Conservation (phyloP, 1,139 yeast species). For the Nematodospora anomalae region DNA sequence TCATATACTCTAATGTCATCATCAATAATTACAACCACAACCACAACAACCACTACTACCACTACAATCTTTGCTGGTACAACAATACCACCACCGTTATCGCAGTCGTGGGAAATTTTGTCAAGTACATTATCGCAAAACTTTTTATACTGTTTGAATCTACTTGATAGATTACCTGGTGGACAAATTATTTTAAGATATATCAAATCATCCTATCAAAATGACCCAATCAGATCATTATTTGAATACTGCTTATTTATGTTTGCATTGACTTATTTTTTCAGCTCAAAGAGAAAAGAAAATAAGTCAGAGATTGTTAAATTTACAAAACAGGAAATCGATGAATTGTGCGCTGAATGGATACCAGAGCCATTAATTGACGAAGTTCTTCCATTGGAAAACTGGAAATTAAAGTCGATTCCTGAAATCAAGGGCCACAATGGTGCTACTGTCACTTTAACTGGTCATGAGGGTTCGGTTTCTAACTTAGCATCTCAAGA, state of each 20-base stretch:
- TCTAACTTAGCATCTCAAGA: slow-evolving; percentile 69
- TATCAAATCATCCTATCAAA: slow-evolving; percentile 83
- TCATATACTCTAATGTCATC: slow-evolving; percentile 9
- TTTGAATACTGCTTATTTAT: slow-evolving; percentile 75
- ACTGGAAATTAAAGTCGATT: slow-evolving; percentile 60
- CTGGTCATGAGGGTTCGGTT: slow-evolving; percentile 35
- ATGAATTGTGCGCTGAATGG: slow-evolving; percentile 89
- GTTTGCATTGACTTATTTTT: slow-evolving; percentile 85
- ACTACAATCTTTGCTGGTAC: slow-evolving; percentile 24
- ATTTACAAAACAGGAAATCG: slow-evolving; percentile 67
- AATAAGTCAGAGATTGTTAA: slow-evolving; percentile 71
- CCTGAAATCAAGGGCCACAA: slow-evolving; percentile 65
- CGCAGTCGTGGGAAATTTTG: slow-evolving; percentile 43
- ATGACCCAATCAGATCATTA: slow-evolving; percentile 89
- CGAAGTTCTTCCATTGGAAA: slow-evolving; percentile 50
- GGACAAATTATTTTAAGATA: slow-evolving; percentile 75
- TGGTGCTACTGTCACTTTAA: slow-evolving; percentile 47
- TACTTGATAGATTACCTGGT: slow-evolving; percentile 64
- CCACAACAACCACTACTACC: slow-evolving; percentile 24
- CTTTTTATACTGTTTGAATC: slow-evolving; percentile 38
- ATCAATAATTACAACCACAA: slow-evolving; percentile 15
- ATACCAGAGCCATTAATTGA: slow-evolving; percentile 79
- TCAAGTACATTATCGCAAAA: slow-evolving; percentile 34
- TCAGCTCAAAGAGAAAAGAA: slow-evolving; percentile 78
- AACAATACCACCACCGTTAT: slow-evolving; percentile 19